Evolutionary conservation across 1,284 basidiomycete genomes (phyloP).

Genomic region (Ustilago xerochloae): DNA sequence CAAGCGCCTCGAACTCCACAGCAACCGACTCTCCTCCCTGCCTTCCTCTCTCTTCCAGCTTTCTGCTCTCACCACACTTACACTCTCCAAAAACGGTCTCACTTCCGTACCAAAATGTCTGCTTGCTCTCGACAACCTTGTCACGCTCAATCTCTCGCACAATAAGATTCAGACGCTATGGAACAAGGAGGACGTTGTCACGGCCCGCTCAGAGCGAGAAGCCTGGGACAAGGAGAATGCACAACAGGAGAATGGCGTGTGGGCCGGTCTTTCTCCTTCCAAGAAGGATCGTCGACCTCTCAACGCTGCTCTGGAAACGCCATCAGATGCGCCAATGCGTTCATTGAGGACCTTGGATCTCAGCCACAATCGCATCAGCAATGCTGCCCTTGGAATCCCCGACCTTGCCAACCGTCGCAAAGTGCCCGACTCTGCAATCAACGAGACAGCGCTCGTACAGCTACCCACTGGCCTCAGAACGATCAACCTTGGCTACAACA

Average conservation of each 20-base stretch:
- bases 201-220: conserved; percentile 32
- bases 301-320: background rate
- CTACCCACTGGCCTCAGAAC: conserved; percentile 47
- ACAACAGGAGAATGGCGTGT: conserved; percentile 48
- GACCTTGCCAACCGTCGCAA: conserved; percentile 32
- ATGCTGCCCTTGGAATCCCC: conserved; percentile 45
- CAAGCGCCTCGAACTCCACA: conserved; percentile 56
- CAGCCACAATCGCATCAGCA: conserved; percentile 53
- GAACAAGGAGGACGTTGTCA: conserved; percentile 27
- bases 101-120: conserved; percentile 47
- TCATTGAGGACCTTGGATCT: conserved; percentile 51
- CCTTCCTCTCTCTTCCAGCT: conserved; percentile 51
- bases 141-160: conserved; percentile 60
- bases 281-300: conserved; percentile 39
- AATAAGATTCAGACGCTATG: conserved; percentile 58
- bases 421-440: background rate
- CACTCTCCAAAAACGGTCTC: conserved; percentile 56
- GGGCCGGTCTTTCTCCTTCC: conserved; percentile 49
- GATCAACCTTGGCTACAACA: conserved; percentile 56
- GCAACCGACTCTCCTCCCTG: conserved; percentile 51
- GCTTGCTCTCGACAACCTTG: conserved; percentile 52
- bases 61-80: conserved; percentile 51
- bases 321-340: conserved; percentile 29
- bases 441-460: conserved; percentile 3
- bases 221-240: conserved; percentile 47